These are phyloP conservation scores for Mycena olivaceomarginata DNA, from an alignment of 768 basidiomycete genomes.

Conservation along the genomic window DNA sequence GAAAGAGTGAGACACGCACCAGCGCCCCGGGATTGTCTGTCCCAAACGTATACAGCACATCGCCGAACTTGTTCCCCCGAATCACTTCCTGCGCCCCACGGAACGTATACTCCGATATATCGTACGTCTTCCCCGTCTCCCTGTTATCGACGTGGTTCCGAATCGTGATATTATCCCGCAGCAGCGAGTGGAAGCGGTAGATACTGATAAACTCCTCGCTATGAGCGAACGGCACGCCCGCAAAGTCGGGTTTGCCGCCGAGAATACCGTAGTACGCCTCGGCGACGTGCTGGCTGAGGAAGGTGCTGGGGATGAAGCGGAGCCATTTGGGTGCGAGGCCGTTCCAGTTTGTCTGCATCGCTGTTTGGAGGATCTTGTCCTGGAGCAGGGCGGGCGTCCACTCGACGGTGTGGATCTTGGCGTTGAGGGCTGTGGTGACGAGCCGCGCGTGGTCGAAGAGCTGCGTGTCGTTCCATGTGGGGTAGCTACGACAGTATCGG, in stretches of 20 bases:
- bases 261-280: constrained; percentile 21
- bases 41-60: constrained; percentile 38
- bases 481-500: constrained; percentile 2
- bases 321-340: constrained; percentile 32
- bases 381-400: constrained; percentile 39
- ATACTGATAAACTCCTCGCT: constrained; percentile 39
- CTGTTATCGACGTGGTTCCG: constrained; percentile 16
- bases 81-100: constrained; percentile 30
- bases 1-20: background rate
- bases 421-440: constrained; percentile 39
- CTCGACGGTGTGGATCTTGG: constrained; percentile 41
- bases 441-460: constrained; percentile 42
- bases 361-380: constrained; percentile 13
- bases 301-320: background rate
- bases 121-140: constrained; percentile 27
- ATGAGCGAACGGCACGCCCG: constrained; percentile 38
- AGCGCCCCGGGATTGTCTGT: constrained; percentile 34
- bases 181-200: constrained; percentile 38
- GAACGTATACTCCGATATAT: constrained; percentile 33
- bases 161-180: constrained; percentile 37
- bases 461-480: constrained; percentile 33
- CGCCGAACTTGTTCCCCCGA: constrained; percentile 33
- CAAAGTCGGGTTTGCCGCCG: constrained; percentile 36
- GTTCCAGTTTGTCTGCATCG: constrained; percentile 37
- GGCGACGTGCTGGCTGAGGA: background rate